phyloP scores from a whole-genome alignment of 495 filamentous ascomycete genomes.

The Aspergillus kassunensis region DNA sequence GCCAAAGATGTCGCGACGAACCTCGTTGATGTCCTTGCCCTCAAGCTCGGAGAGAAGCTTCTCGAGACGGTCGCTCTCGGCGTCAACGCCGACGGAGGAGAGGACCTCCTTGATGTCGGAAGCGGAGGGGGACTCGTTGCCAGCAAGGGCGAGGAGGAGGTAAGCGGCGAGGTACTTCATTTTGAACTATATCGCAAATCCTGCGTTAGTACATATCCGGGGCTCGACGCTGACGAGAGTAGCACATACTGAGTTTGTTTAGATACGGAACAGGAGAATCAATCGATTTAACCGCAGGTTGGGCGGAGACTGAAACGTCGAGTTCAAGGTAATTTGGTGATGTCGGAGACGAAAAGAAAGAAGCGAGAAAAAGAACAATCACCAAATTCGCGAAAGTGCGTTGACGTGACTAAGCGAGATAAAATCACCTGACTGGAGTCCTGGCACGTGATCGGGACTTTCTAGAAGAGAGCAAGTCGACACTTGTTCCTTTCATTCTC shows the following conservation, averaged over 20 bases:
- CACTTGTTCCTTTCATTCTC: background rate
- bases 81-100: slow-evolving; percentile 91
- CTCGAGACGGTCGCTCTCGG: slow-evolving; percentile 79
- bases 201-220: background rate
- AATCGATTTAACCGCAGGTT: slow-evolving; percentile 91
- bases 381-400: slow-evolving; percentile 41
- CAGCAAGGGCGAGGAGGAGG: slow-evolving; percentile 90
- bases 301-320: slow-evolving; percentile 84
- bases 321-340: slow-evolving; percentile 49
- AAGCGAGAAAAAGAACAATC: slow-evolving; percentile 11
- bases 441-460: slow-evolving; percentile 30
- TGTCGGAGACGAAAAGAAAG: slow-evolving; percentile 26
- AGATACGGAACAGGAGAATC: slow-evolving; percentile 72
- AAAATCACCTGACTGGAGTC: slow-evolving; percentile 13
- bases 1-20: slow-evolving; percentile 38
- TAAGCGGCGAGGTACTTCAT: slow-evolving; percentile 99
- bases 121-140: slow-evolving; percentile 85
- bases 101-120: slow-evolving; percentile 88
- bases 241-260: slow-evolving; percentile 25
- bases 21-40: slow-evolving; percentile 97
- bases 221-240: background rate
- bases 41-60: slow-evolving; percentile 86
- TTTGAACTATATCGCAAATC: slow-evolving; percentile 48
- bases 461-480: slow-evolving; percentile 27
- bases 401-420: slow-evolving; percentile 40